phyloP scores from a whole-genome alignment of 495 filamentous ascomycete genomes.

The Cairneyella variabilis region DNA sequence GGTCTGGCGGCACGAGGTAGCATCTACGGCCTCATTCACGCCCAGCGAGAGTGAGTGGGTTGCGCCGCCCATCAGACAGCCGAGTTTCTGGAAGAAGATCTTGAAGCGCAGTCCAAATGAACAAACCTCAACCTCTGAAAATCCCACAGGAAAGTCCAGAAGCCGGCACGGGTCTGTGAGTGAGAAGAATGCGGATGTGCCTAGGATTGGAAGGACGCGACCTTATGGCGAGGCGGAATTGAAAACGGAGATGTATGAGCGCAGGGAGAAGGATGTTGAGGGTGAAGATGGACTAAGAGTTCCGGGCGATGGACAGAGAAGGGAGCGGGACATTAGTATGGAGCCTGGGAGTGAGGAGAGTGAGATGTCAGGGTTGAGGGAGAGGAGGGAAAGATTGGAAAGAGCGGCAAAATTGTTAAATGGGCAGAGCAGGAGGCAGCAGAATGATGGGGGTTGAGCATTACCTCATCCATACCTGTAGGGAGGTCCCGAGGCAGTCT shows the following conservation, averaged over 20 bases:
- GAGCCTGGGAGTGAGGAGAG: slow-evolving; percentile 12
- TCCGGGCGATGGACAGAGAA: neutral
- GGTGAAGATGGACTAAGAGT: neutral
- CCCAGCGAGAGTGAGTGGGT: neutral
- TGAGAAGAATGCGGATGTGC: no score
- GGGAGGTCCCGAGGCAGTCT: no score
- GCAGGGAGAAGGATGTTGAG: neutral
- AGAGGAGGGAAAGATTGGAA: slow-evolving; percentile 15
- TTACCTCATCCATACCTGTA: no score
- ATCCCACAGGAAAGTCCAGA: neutral
- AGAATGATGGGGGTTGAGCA: neutral
- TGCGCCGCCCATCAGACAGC: neutral
- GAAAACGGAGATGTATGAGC: slow-evolving; percentile 13
- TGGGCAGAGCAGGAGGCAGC: neutral
- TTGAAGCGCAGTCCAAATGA: neutral
- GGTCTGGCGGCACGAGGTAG: slow-evolving; percentile 12
- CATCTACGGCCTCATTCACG: neutral
- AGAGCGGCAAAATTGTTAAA: slow-evolving; percentile 14
- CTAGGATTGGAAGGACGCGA: no score
- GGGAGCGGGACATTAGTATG: slow-evolving; percentile 13
- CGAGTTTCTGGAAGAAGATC: slow-evolving; percentile 11
- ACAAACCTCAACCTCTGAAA: no score
- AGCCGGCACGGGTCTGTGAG: neutral
- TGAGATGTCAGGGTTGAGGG: slow-evolving; percentile 5
- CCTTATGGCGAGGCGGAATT: neutral